Percentiles rank a stretch among this genome's conserved stretches.
Evolutionary conservation across 2,329 filamentous ascomycete genomes (phyloP).

Genomic region (Zopfia rhizophila): DNA sequence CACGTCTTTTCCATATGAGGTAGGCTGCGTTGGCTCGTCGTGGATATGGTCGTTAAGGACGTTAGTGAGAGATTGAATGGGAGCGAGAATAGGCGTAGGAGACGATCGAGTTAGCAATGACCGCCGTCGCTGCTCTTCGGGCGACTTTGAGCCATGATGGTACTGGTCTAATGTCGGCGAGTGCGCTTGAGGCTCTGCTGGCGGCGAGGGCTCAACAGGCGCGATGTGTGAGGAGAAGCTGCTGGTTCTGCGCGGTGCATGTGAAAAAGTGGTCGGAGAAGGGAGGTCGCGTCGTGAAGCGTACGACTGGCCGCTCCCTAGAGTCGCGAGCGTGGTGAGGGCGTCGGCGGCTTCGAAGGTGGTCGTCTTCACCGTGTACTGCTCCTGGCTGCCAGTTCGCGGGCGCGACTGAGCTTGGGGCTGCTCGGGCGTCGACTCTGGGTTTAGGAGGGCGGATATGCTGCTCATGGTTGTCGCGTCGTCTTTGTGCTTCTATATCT

Average conservation of each 20-base stretch:
- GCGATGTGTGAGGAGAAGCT: conserved; percentile 47
- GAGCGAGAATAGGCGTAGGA: conserved; percentile 52
- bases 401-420: conserved; percentile 22
- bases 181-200: conserved; percentile 45
- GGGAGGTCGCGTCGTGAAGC: conserved; percentile 40
- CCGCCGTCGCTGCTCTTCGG: conserved; percentile 54
- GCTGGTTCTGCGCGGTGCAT: conserved; percentile 44
- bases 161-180: conserved; percentile 61
- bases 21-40: conserved; percentile 18
- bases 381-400: conserved; percentile 11
- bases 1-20: conserved; percentile 35
- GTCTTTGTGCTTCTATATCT: too few species aligned
- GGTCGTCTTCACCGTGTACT: conserved; percentile 27
- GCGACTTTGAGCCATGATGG: conserved; percentile 57
- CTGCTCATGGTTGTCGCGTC: conserved; percentile 44
- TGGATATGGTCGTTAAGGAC: conserved; percentile 33
- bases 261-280: conserved; percentile 40
- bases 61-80: conserved; percentile 48
- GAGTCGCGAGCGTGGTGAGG: conserved; percentile 47
- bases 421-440: conserved; percentile 29
- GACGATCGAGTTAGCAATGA: conserved; percentile 43
- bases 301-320: conserved; percentile 46
- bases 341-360: conserved; percentile 54
- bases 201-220: conserved; percentile 53
- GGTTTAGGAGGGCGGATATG: conserved; percentile 50